Evolutionary conservation across 2,329 filamentous ascomycete species (phyloP).

Genomic region (Parastagonospora avenae): DNA sequence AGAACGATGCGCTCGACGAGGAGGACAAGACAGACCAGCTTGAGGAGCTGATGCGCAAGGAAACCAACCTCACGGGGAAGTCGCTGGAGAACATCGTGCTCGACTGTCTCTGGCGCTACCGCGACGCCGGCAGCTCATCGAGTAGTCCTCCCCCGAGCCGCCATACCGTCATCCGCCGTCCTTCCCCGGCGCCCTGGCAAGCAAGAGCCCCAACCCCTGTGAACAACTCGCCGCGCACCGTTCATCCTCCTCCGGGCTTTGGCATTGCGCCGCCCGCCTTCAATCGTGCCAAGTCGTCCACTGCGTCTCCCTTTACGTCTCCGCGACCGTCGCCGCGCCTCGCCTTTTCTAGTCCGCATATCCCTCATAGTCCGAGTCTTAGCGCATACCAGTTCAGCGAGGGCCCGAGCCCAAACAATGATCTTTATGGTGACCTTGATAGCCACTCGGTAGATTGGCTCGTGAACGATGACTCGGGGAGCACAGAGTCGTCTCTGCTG

Average conservation of each 20-base stretch:
- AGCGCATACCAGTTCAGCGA: constrained; percentile 97
- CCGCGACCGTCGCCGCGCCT: constrained; percentile 91
- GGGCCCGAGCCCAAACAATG: constrained; percentile 70
- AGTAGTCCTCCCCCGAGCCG: constrained; percentile 84
- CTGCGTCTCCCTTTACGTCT: constrained; percentile 89
- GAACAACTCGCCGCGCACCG: constrained; percentile 78
- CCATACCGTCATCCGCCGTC: constrained; percentile 85
- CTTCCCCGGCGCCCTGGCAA: constrained; percentile 94
- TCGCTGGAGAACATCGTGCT: constrained; percentile 88
- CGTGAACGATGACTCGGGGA: constrained; percentile 82
- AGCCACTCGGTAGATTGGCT: constrained; percentile 97
- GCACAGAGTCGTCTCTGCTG: constrained; percentile 75
- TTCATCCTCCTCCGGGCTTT: constrained; percentile 83
- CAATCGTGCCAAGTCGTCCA: constrained; percentile 71
- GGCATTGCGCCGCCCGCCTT: constrained; percentile 74
- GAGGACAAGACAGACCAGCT: constrained; percentile 94
- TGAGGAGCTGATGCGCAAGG: constrained; percentile 80
- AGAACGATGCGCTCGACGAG: constrained; percentile 81
- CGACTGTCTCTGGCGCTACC: constrained; percentile 86
- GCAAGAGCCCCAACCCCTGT: constrained; percentile 76
- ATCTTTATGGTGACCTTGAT: constrained; percentile 89
- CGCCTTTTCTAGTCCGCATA: constrained; percentile 84
- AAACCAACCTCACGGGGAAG: constrained; percentile 75
- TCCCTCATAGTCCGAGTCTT: constrained; percentile 90
- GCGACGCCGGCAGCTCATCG: constrained; percentile 65